Base-by-base conservation (phyloP, 495 filamentous ascomycete species). In the Aspergillus sparsus region DNA sequence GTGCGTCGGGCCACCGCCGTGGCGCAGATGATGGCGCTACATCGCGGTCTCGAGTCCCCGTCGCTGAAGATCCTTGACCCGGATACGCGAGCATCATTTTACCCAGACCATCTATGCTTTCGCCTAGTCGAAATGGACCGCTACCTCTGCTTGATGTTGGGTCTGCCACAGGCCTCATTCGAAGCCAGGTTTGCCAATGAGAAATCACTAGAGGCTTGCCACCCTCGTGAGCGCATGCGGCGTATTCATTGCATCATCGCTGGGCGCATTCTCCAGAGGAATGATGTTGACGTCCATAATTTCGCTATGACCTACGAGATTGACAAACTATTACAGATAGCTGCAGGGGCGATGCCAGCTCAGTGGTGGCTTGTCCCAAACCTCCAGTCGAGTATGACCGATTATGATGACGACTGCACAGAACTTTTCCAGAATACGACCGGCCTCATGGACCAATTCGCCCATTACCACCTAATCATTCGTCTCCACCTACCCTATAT, bases 251-350 rank as follows among this genome's bases (percentile, higher is more conserved):
- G 61, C 35, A 44, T 47, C 7, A 49, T 68, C 41, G 55, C 62
- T 18, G 76, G 79, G 8, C 74, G 71, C 35, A 77, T 84, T 42
- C 71, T 79, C 16, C 74, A 81, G 31, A 70, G 81, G 0, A 82
- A 75, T 41, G 67, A 74, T 60, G 44, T 44, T 0, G 67, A 63
- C 21, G 8, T 63, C 12, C 50, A 57, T 15, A 44, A 64, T 35
- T 46, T 64, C 21, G 33, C 71, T 5, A 61, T 61, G 32, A 76
- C 74, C 0, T 55, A 73, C 6, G 66, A 78, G 15, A 67, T 80
- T 44, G 80, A 85, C 53, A 65, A 72, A 47, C 68, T 78, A 32
- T 54, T 84, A 31, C 71, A 77, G 37, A 66, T 73, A 12, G 66
- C 74, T n/a, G 74, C 66, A 27, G 65, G 60, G 1, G 66, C 66